Percentiles rank a stretch among this genome's conserved stretches.
Conservation (phyloP, 805 yeast species). For the Candida nanaspora region DNA sequence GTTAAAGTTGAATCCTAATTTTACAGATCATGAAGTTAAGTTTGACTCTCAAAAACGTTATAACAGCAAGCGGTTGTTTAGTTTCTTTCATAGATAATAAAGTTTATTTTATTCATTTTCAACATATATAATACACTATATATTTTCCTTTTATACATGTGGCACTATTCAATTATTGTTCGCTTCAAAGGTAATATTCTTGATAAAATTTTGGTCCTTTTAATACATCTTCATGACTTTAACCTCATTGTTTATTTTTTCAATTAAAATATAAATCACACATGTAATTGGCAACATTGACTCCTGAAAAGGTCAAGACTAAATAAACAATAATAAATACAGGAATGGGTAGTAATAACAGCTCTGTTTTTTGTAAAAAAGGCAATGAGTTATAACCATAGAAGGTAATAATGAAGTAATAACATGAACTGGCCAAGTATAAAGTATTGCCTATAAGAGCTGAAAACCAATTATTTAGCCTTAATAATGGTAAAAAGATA, state of each 20-base stretch:
- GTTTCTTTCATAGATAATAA: too few relatives aligned
- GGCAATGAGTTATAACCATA: constrained; percentile 82
- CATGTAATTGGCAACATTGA: constrained; percentile 69
- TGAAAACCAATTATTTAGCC: constrained; percentile 58
- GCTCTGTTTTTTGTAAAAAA: constrained; percentile 56
- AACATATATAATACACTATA: too few relatives aligned
- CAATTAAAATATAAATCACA: constrained; percentile 28
- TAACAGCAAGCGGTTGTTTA: too few relatives aligned
- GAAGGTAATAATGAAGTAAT: constrained; percentile 75
- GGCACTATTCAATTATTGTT: too few relatives aligned
- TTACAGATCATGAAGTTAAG: too few relatives aligned
- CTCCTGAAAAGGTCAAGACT: constrained; percentile 51
- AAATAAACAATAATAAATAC: constrained; percentile 51
- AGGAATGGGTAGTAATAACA: constrained; percentile 58
- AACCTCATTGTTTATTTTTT: neutral
- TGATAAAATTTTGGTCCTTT: too few relatives aligned
- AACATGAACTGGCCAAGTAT: constrained; percentile 65
- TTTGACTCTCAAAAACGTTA: too few relatives aligned
- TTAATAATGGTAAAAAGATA: constrained; percentile 63
- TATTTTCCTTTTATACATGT: too few relatives aligned
- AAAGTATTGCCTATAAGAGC: constrained; percentile 70
- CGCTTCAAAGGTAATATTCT: too few relatives aligned
- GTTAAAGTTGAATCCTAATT: too few relatives aligned
- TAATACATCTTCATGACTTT: neutral
- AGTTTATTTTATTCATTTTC: too few relatives aligned